Evolutionary conservation across 306 rosid genomes (phyloP), one percentile per base, ranked within the genome.

Genomic region (Inga oerstediana): DNA sequence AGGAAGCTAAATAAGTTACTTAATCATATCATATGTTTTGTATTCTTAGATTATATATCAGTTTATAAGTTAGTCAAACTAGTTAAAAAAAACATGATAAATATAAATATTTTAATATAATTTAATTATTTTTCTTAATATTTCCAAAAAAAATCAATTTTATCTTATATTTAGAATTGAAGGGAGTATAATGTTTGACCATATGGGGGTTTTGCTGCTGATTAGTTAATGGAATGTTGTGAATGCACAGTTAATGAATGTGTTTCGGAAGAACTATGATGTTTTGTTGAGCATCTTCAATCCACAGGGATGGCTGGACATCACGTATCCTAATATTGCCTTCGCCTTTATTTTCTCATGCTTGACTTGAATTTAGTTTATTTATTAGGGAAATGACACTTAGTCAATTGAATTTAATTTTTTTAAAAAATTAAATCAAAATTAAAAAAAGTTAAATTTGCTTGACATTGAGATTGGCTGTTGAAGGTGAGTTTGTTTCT

Each of bases 301-400:
- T 81, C 97, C 98, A 51, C 91, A 94, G 70, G 98, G 97, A 78
- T 94, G 98, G 98, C 94, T 93, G 17, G 98, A 94, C 77, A 93
- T 91, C 82, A 94, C 97, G 97, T 94, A 93, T 94, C 98, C 97
- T 92, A 27, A 34, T 24, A 34, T n/a, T 62, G 41, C 2, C 11
- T 46, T 37, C 24, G 62, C 41, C 17, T 22, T 3, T 74, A 12
- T 71, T 4, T 35, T 77, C 12, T 39, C 37, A 62, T 8, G 37
- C 68, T 62, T 24, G 37, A 22, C 66, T 3, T 8, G 66, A 22
- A 22, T 59, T 59, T 13, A 30, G 10, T 7, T 32, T 15, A n/a
- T 34, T 66, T 45, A 59, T 59, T 59, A 8, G 34, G 5, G 15
- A 59, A 59, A 59, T 59, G 14, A 10, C 14, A 22, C n/a, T 19